phyloP scores from a whole-genome alignment of 257 asterid genomes.

The Forsythia suspensa region DNA sequence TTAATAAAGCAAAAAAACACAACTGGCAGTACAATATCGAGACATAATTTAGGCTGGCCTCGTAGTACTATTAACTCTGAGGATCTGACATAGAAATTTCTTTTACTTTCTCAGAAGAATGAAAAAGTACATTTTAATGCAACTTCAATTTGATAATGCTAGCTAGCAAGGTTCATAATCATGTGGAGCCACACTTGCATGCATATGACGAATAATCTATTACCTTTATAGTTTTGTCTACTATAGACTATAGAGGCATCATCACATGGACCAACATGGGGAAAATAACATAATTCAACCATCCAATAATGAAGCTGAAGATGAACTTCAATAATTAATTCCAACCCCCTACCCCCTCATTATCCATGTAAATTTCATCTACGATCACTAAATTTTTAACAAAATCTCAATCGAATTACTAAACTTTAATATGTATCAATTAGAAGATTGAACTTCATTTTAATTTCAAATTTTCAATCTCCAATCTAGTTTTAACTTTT shows the following conservation, averaged over 20 bases:
- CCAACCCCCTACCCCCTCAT: conserved; percentile 1
- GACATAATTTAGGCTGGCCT: too few relatives aligned
- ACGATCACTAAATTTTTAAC: too few relatives aligned
- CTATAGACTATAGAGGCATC: conserved; percentile 14
- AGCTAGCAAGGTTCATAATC: conserved; percentile 16
- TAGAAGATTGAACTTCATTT: not conserved
- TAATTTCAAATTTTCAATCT: not conserved
- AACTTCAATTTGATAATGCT: not conserved
- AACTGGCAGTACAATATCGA: too few relatives aligned
- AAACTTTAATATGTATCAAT: too few relatives aligned
- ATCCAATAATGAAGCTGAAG: conserved; percentile 26
- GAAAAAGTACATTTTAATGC: not conserved
- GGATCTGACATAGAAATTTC: not conserved
- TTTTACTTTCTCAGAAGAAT: not conserved
- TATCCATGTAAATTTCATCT: not conserved
- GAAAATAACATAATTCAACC: conserved; percentile 16
- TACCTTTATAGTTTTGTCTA: not conserved
- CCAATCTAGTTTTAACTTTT: too few relatives aligned
- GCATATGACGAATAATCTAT: conserved; percentile 13
- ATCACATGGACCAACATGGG: conserved; percentile 39
- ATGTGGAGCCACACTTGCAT: conserved; percentile 20
- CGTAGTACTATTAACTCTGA: too few relatives aligned
- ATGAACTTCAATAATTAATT: conserved; percentile 15
- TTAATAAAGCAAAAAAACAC: too few relatives aligned
- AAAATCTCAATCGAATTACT: too few relatives aligned